Conservation (phyloP, 257 asterid genomes). For the Anisodus acutangulus region DNA sequence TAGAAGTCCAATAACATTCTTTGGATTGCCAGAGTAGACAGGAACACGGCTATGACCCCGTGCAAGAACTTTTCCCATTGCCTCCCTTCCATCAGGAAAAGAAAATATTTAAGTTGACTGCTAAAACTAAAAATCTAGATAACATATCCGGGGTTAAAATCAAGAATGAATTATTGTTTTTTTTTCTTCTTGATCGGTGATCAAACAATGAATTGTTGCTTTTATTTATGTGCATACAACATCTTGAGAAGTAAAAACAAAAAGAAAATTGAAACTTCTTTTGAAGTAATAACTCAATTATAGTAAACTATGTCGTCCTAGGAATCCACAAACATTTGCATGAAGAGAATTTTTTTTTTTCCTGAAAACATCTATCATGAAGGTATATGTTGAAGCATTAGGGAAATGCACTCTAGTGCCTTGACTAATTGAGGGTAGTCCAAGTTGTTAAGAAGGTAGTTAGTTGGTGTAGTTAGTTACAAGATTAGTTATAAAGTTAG, state of each 20-base stretch:
- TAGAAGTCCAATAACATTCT: slow-evolving; percentile 77
- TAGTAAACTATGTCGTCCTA: not conserved
- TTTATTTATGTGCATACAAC: not conserved
- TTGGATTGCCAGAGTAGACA: slow-evolving; percentile 73
- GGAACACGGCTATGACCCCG: slow-evolving; percentile 97
- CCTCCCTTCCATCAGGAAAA: slow-evolving; percentile 65
- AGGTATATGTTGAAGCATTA: not conserved
- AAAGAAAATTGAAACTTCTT: not conserved
- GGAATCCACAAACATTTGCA: not conserved
- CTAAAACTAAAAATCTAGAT: not conserved
- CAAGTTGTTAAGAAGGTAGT: too few relatives aligned
- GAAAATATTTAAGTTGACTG: not conserved
- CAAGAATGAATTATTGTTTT: not conserved
- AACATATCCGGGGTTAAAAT: not conserved
- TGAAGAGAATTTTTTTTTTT: not conserved
- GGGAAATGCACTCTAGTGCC: too few relatives aligned
- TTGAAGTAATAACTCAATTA: not conserved
- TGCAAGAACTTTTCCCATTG: slow-evolving; percentile 79
- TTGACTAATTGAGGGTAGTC: too few relatives aligned
- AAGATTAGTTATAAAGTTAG: too few relatives aligned
- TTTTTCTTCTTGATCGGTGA: not conserved
- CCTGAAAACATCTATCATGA: not conserved
- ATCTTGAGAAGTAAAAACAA: not conserved
- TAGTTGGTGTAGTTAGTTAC: too few relatives aligned
- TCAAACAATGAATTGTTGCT: not conserved